Percentiles rank a stretch among this genome's conserved stretches.
Evolutionary conservation across 2,329 filamentous ascomycete genomes (phyloP).

Genomic region (Tolypocladium tundrense): DNA sequence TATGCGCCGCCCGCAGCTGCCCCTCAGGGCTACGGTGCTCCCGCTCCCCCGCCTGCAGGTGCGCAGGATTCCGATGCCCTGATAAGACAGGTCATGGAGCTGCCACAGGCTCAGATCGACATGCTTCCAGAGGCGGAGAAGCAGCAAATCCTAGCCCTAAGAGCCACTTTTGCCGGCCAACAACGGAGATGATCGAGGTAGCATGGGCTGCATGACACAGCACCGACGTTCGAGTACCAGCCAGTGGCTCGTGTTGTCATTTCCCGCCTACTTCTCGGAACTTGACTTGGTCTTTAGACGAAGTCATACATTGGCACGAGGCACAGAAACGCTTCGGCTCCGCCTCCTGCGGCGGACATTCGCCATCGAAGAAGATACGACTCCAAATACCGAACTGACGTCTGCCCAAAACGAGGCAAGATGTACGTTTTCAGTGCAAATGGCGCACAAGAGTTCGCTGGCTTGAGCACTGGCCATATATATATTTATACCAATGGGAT

Average conservation of each 20-base stretch:
- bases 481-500: too few species aligned
- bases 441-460: not conserved
- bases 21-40: constrained; percentile 24
- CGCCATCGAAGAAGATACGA: not conserved
- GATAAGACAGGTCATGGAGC: constrained; percentile 69
- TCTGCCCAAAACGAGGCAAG: not conserved
- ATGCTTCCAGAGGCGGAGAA: constrained; percentile 65
- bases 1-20: constrained; percentile 32
- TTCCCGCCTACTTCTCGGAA: not conserved
- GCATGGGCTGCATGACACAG: not conserved
- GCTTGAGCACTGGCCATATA: not conserved
- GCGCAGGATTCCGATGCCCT: constrained; percentile 57
- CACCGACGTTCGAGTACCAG: not conserved
- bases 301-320: not conserved
- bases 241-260: too few species aligned
- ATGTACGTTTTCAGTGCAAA: not conserved
- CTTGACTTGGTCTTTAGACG: too few species aligned
- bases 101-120: constrained; percentile 74
- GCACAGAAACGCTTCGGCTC: too few species aligned
- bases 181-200: constrained; percentile 18
- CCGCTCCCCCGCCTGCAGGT: constrained; percentile 20
- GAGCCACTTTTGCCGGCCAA: constrained; percentile 48
- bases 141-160: constrained; percentile 68
- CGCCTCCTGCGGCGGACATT: too few species aligned
- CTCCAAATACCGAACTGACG: not conserved